Evolutionary conservation across 2,329 filamentous ascomycete genomes (phyloP).

Genomic region (Alternaria longipes): DNA sequence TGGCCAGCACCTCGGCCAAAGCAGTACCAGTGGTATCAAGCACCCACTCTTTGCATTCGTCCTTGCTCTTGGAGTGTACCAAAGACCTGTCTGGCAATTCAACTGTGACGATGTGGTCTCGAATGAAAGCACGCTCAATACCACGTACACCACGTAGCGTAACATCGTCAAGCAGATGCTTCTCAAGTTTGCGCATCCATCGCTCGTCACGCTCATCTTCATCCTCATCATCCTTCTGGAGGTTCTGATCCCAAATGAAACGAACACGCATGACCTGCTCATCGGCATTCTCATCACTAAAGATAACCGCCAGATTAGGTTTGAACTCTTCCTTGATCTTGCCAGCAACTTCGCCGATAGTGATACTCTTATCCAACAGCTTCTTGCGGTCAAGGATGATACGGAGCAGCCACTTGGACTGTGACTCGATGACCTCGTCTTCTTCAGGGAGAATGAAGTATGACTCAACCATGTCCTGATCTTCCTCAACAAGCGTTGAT

Average conservation of each 20-base stretch:
- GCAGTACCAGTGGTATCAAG: conserved; percentile 93
- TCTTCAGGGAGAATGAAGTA: conserved; percentile 94
- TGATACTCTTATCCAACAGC: conserved; percentile 92
- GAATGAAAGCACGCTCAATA: conserved; percentile 92
- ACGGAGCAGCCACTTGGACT: conserved; percentile 95
- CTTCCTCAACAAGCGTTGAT: conserved; percentile 83
- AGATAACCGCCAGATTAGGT: conserved; percentile 81
- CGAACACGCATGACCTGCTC: conserved; percentile 94
- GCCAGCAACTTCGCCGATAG: conserved; percentile 87
- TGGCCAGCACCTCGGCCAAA: conserved; percentile 81
- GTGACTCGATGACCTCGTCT: conserved; percentile 66
- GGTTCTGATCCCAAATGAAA: conserved; percentile 68
- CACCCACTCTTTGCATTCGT: conserved; percentile 88
- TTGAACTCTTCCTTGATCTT: conserved; percentile 91
- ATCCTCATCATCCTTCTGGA: conserved; percentile 73
- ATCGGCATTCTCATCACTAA: conserved; percentile 97
- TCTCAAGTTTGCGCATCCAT: conserved; percentile 87
- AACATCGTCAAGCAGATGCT: conserved; percentile 88
- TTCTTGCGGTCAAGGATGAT: conserved; percentile 93
- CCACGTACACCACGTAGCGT: conserved; percentile 90
- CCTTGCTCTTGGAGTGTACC: conserved; percentile 75
- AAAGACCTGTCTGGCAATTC: conserved; percentile 80
- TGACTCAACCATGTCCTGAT: conserved; percentile 93
- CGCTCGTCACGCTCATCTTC: conserved; percentile 78
- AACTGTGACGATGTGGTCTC: conserved; percentile 53